These are phyloP conservation scores for Santalum album DNA, from an alignment of 164 flowering plant species.

Conservation along the genomic window DNA sequence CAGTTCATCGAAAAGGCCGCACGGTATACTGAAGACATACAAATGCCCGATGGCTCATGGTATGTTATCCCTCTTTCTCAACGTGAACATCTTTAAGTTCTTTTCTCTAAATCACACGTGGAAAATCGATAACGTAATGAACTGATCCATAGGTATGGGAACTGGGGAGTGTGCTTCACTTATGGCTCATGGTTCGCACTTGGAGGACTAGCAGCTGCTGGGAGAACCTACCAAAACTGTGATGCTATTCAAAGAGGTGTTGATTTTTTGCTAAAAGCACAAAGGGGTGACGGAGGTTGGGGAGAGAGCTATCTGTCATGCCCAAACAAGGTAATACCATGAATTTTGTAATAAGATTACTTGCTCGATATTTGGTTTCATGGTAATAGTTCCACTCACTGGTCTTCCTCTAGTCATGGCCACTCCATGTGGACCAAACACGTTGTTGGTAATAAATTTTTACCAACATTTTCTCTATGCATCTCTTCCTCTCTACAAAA, in stretches of 20 bases:
- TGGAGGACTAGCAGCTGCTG: constrained; percentile 30
- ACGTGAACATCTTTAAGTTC: neutral
- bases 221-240: constrained; percentile 32
- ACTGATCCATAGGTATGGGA: constrained; percentile 32
- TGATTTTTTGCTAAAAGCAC: constrained; percentile 29
- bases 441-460: no score
- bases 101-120: neutral
- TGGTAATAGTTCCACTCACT: neutral
- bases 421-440: no score
- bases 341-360: neutral
- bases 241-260: constrained; percentile 27
- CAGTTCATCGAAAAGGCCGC: constrained; percentile 23
- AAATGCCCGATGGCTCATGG: constrained; percentile 46
- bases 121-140: neutral
- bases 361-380: neutral
- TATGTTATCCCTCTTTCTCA: neutral
- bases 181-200: constrained; percentile 43
- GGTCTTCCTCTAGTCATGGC: no score
- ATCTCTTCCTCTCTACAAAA: no score
- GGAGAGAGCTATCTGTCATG: constrained; percentile 52
- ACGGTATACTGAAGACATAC: constrained; percentile 22
- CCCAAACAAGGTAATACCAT: constrained; percentile 29
- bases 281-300: constrained; percentile 44
- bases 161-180: constrained; percentile 45
- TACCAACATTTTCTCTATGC: no score